These are phyloP conservation scores for Auriculariales sp. DNA, from an alignment of 768 basidiomycete species.

Conservation along the genomic window DNA sequence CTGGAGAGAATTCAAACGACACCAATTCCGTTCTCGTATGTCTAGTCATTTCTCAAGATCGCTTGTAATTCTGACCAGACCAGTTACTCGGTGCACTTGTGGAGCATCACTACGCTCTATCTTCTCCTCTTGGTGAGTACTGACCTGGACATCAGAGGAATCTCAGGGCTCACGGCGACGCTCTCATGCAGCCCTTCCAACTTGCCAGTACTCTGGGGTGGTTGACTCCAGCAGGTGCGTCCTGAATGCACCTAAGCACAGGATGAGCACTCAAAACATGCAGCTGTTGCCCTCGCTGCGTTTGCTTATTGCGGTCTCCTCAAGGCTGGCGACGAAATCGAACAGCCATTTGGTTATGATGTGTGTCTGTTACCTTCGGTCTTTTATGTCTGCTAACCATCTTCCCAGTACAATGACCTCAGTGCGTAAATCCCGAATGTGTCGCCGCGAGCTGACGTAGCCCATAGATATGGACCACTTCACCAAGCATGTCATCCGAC, in stretches of 20 bases:
- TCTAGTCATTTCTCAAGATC: too few relatives aligned
- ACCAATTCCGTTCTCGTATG: constrained; percentile 1
- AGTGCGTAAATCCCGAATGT: background rate
- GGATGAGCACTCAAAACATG: too few relatives aligned
- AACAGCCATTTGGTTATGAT: constrained; percentile 3
- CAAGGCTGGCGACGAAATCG: constrained; percentile 4
- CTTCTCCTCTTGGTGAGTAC: background rate
- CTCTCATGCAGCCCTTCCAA: constrained; percentile 3
- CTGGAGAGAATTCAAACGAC: constrained; percentile 4
- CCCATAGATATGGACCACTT: constrained; percentile 1
- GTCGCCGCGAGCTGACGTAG: background rate
- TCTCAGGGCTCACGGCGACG: background rate
- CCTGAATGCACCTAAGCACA: background rate
- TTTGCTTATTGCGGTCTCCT: constrained; percentile 5
- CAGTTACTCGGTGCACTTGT: constrained; percentile 4
- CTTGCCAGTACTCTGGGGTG: constrained; percentile 2
- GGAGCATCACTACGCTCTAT: constrained; percentile 3
- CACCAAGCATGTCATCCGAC: constrained; percentile 4
- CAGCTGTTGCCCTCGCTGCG: constrained; percentile 1
- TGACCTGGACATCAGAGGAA: background rate
- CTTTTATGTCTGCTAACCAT: background rate
- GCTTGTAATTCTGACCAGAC: too few relatives aligned
- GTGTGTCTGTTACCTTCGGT: background rate
- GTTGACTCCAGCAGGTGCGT: constrained; percentile 1
- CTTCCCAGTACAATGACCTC: constrained; percentile 3